Percentiles rank a stretch among this genome's conserved stretches.
phyloP scores from a whole-genome alignment of 2,329 filamentous ascomycete genomes.

The Pseudogymnoascus sp. region DNA sequence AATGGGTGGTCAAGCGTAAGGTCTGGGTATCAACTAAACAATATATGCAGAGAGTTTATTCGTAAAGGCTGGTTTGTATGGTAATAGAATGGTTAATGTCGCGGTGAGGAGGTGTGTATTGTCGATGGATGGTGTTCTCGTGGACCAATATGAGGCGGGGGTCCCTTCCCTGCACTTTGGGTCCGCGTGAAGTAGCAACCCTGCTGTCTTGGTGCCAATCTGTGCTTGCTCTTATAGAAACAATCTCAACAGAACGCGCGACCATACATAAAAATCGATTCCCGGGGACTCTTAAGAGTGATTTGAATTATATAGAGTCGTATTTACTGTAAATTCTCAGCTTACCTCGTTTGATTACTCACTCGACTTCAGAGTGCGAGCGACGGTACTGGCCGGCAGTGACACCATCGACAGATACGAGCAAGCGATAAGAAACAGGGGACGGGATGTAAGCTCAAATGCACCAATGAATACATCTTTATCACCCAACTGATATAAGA shows the following conservation, averaged over 20 bases:
- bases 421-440: conserved; percentile 1
- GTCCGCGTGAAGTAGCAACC: conserved; percentile 5
- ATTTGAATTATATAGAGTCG: background rate
- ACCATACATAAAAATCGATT: background rate
- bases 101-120: background rate
- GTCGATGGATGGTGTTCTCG: conserved; percentile 1
- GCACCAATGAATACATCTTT: background rate
- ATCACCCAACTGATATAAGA: background rate
- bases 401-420: conserved; percentile 8
- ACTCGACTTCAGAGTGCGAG: background rate
- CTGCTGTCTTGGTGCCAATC: conserved; percentile 9
- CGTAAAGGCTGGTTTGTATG: background rate
- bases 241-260: background rate
- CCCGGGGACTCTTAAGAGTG: background rate
- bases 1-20: background rate
- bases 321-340: background rate
- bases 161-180: conserved; percentile 2
- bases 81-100: conserved; percentile 7
- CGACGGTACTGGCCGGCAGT: background rate
- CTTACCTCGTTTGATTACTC: conserved; percentile 4
- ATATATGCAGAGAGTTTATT: background rate
- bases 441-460: background rate
- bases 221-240: background rate
- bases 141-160: conserved; percentile 11
- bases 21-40: conserved; percentile 1